Base-by-base conservation (phyloP, 1,139 yeast species). In the Pichia cactophila region DNA sequence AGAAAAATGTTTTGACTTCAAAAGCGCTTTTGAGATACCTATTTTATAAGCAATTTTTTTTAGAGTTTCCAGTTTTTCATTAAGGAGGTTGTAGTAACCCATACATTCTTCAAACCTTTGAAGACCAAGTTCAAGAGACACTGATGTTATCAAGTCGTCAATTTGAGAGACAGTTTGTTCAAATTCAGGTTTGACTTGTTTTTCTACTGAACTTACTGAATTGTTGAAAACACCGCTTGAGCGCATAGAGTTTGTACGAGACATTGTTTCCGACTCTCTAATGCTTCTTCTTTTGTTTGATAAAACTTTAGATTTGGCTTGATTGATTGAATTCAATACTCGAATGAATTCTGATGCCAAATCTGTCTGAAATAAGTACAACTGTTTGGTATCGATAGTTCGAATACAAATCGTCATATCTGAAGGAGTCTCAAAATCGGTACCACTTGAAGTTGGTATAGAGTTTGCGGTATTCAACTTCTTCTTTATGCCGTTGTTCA, bases 291-390 rank as follows among this genome's bases (percentile, higher is more conserved):
- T 73, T 43, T 70, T 70, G 43, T 66, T 61, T 45, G 67, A 69
- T 51, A 76, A 65, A 35, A 82, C 61, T 55, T 83, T 90, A 55
- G 77, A 77, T 56, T 79, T 78, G 0, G 90, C 92, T 58, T 80
- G 77, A 54, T 80, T 75, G 54, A 78, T 80, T 1, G 83, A 81
- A 28, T 75, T 75, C 41, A 78, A 68, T 9, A 86, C 73, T 54
- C 77, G 77, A n/a, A 68, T 61, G 58, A 75, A 81, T 56, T 82
- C 84, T 50, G 78, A 81, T 50, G 72, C 68, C 50, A 81, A 71
- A 55, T 84, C 87, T 2, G 88, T 78, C 58, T 81, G 83, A 61
- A 79, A 85, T 2, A 83, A 76, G 60, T 75, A 83, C 47, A 79
- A 72, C 53, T 77, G 64, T 2, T 78, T 43, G 3, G 44, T 41